These are phyloP conservation scores for Boletus coccyginus DNA, from an alignment of 768 basidiomycete species.

Conservation along the genomic window DNA sequence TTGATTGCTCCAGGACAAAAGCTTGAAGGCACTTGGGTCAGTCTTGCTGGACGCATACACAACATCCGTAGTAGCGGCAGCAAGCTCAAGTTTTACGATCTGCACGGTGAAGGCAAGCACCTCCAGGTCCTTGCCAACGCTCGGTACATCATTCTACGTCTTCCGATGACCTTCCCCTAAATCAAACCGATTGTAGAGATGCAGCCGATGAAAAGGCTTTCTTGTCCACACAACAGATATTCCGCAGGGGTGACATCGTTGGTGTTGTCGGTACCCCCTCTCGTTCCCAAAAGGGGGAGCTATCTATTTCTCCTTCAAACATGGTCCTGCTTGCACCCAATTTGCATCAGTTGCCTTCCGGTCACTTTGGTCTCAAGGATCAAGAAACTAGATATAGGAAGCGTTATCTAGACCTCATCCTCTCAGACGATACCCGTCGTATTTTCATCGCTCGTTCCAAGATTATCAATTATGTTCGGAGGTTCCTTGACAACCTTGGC, in stretches of 20 bases:
- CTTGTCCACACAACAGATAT: constrained; percentile 70
- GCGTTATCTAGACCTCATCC: constrained; percentile 97
- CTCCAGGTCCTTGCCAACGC: constrained; percentile 94
- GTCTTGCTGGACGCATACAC: constrained; percentile 88
- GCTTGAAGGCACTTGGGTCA: constrained; percentile 55
- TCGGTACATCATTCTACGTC: constrained; percentile 49
- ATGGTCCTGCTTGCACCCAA: constrained; percentile 93
- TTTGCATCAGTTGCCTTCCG: constrained; percentile 91
- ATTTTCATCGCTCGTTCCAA: constrained; percentile 88
- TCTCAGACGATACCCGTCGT: constrained; percentile 85
- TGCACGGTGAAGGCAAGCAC: constrained; percentile 88
- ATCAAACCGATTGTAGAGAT: constrained; percentile 44
- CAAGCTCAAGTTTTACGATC: constrained; percentile 92
- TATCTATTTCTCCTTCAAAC: constrained; percentile 79
- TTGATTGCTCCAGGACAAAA: constrained; percentile 65
- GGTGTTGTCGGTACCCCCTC: constrained; percentile 88
- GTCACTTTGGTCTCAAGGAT: constrained; percentile 94
- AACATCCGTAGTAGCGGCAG: constrained; percentile 79
- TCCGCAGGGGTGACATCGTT: constrained; percentile 95
- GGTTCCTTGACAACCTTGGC: constrained; percentile 84
- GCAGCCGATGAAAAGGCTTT: constrained; percentile 63
- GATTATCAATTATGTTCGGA: constrained; percentile 91
- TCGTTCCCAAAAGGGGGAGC: constrained; percentile 93
- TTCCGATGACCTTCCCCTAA: neutral
- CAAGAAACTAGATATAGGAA: constrained; percentile 97